phyloP scores from a whole-genome alignment of 2,329 filamentous ascomycete genomes.

The Chaetomiaceae sp. region DNA sequence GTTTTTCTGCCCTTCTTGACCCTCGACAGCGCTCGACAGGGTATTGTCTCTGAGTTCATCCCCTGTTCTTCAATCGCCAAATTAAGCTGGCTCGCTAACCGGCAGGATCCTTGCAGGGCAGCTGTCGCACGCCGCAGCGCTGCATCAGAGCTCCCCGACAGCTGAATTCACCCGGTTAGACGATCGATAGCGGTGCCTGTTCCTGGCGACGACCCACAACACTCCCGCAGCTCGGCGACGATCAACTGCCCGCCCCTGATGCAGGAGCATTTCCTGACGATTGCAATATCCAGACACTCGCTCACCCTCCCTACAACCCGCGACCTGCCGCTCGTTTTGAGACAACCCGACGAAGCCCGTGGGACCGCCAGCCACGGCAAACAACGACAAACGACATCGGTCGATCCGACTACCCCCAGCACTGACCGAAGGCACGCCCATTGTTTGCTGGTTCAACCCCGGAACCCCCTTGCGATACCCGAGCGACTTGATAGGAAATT shows the following conservation, averaged over 20 bases:
- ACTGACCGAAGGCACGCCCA: neutral
- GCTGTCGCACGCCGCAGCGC: neutral
- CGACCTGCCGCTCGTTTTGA: neutral
- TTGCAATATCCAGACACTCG: slow-evolving; percentile 6
- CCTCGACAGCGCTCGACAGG: neutral
- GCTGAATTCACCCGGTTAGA: slow-evolving; percentile 5
- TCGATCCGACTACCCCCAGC: slow-evolving; percentile 1
- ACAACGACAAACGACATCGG: neutral
- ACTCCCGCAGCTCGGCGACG: neutral
- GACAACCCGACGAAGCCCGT: neutral
- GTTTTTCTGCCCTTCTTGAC: neutral
- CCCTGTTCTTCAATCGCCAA: neutral
- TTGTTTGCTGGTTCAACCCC: neutral
- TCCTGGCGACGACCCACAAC: neutral
- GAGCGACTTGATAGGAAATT: neutral
- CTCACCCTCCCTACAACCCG: neutral
- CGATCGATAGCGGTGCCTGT: neutral
- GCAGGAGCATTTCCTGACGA: slow-evolving; percentile 5
- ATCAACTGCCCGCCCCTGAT: slow-evolving; percentile 10
- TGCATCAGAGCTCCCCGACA: neutral
- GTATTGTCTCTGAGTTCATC: too few relatives aligned
- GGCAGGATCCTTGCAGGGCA: slow-evolving; percentile 4
- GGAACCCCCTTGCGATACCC: slow-evolving; percentile 2
- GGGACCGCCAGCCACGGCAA: neutral
- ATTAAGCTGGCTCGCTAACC: neutral